These are phyloP conservation scores for Moesziomyces sp. DNA, from an alignment of 1,284 basidiomycete genomes.

Conservation along the genomic window DNA sequence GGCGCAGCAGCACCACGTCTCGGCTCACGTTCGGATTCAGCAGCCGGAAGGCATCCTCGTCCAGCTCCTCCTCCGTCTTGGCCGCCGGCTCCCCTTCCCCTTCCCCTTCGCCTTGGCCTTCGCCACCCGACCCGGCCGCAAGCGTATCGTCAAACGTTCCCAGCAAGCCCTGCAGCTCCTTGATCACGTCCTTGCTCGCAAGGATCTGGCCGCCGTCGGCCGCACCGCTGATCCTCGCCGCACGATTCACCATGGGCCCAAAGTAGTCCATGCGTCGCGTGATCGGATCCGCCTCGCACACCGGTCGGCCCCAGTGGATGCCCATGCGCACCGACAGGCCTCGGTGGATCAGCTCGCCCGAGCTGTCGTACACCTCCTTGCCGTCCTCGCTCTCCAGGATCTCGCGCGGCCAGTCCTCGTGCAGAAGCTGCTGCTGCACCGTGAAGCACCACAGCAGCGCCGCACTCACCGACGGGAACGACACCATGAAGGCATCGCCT, in stretches of 20 bases:
- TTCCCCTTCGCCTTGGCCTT: not conserved
- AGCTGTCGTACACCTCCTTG: slow-evolving; percentile 78
- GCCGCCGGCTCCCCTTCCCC: slow-evolving; percentile 15
- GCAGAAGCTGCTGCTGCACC: slow-evolving; percentile 85
- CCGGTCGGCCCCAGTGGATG: slow-evolving; percentile 89
- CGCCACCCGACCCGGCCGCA: slow-evolving; percentile 8
- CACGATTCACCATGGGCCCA: slow-evolving; percentile 71
- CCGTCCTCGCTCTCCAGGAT: slow-evolving; percentile 93
- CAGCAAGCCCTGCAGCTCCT: slow-evolving; percentile 58
- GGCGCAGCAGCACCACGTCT: slow-evolving; percentile 77
- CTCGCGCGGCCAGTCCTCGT: slow-evolving; percentile 92
- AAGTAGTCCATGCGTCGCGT: slow-evolving; percentile 90
- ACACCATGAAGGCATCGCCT: slow-evolving; percentile 99
- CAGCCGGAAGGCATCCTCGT: slow-evolving; percentile 66
- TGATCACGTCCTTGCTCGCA: slow-evolving; percentile 83
- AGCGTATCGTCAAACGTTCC: slow-evolving; percentile 50
- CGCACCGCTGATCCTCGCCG: slow-evolving; percentile 83
- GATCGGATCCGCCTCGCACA: slow-evolving; percentile 92
- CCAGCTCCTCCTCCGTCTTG: slow-evolving; percentile 51
- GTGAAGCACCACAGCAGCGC: slow-evolving; percentile 92
- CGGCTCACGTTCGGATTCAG: slow-evolving; percentile 67
- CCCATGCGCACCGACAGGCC: slow-evolving; percentile 98
- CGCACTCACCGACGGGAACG: slow-evolving; percentile 86
- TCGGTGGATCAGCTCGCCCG: slow-evolving; percentile 81
- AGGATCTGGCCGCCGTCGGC: slow-evolving; percentile 95